phyloP scores from a whole-genome alignment of 2,329 filamentous ascomycete species.

The Volutella citrinella region DNA sequence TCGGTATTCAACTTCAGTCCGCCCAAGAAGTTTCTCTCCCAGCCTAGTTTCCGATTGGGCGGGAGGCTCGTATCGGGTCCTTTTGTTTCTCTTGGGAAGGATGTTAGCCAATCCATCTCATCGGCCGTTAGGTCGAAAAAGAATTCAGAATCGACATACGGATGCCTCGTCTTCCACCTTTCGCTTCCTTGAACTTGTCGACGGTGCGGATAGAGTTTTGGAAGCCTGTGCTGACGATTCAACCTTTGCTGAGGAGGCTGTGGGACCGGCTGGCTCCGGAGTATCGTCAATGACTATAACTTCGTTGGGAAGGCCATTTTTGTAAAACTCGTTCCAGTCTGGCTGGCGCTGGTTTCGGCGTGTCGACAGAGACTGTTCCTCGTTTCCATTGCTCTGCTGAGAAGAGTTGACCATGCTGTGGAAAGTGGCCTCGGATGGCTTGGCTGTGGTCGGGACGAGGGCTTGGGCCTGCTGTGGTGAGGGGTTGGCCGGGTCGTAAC shows the following conservation, averaged over 20 bases:
- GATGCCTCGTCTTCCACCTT: background rate
- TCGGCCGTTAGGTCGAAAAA: no score
- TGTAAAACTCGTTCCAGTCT: conserved; percentile 79
- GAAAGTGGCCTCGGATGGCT: background rate
- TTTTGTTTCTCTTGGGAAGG: no score
- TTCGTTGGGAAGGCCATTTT: conserved; percentile 79
- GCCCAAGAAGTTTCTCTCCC: conserved; percentile 67
- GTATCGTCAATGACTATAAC: conserved; percentile 82
- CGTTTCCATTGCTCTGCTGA: background rate
- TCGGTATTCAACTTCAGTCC: conserved; percentile 75
- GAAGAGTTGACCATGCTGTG: background rate
- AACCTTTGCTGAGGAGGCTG: no score
- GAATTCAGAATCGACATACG: background rate
- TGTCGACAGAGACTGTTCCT: background rate
- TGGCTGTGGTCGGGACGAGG: background rate
- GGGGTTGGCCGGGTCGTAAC: no score
- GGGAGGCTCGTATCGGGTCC: no score
- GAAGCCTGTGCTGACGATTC: no score
- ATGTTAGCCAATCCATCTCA: no score
- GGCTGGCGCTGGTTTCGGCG: conserved; percentile 46
- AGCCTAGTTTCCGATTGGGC: conserved; percentile 75
- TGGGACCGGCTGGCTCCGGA: conserved; percentile 59
- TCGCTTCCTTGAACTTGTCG: background rate
- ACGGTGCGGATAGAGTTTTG: no score
- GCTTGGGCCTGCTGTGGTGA: no score